Percentiles rank a stretch among this genome's conserved stretches.
These are phyloP conservation scores for Powellomyces hirtus DNA, from an alignment of 192 early-diverging fungal genomes.

Conservation along the genomic window DNA sequence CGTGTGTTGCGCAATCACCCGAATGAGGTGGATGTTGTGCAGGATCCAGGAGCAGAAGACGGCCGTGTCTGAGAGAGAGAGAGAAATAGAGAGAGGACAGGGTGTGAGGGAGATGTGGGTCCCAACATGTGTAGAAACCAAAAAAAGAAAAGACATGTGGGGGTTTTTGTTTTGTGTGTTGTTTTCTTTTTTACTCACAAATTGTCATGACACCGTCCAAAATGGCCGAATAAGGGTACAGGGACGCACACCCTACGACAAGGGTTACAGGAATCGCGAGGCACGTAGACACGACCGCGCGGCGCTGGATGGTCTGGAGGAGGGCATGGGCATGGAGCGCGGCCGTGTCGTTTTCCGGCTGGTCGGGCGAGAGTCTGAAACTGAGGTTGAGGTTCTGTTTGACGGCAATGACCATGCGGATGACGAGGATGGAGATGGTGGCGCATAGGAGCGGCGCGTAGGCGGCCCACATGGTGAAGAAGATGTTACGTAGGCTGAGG, in stretches of 20 bases:
- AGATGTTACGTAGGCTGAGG: background rate
- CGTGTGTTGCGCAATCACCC: background rate
- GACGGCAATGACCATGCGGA: background rate
- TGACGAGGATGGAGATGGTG: background rate
- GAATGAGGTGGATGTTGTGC: background rate
- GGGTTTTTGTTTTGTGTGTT: too few relatives aligned
- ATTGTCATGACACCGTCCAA: background rate
- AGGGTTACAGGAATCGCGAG: background rate
- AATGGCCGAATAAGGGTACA: background rate
- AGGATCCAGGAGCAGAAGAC: background rate
- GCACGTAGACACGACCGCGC: background rate
- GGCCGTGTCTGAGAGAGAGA: background rate
- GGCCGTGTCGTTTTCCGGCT: background rate
- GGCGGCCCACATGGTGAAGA: background rate
- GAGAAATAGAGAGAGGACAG: background rate
- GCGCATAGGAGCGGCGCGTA: background rate
- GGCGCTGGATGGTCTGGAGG: background rate
- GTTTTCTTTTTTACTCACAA: too few relatives aligned
- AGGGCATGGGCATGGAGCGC: too few relatives aligned
- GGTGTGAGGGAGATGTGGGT: too few relatives aligned
- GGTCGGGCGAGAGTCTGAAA: background rate
- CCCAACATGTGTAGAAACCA: too few relatives aligned
- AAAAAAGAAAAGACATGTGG: too few relatives aligned
- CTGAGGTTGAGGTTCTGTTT: background rate
- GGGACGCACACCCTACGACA: background rate